These are phyloP conservation scores for Neonectria ditissima DNA, from an alignment of 2,329 filamentous ascomycete genomes.

Conservation along the genomic window DNA sequence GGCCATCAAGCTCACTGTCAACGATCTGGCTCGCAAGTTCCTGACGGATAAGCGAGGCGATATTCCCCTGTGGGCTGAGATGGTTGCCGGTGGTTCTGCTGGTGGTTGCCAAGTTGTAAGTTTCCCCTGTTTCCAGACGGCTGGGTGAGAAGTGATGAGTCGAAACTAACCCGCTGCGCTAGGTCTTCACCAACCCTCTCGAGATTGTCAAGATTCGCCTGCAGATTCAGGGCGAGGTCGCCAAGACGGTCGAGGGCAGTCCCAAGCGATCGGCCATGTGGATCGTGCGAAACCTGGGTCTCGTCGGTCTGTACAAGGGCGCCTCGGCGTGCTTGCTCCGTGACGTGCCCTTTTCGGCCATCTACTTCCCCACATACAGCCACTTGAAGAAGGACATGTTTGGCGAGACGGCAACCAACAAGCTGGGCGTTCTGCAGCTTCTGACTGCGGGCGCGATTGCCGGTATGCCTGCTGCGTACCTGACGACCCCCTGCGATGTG, in stretches of 20 bases:
- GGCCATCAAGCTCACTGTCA: conserved; percentile 98
- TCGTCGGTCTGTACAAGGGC: conserved; percentile 96
- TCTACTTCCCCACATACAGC: conserved; percentile 97
- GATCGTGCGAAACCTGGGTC: conserved; percentile 95
- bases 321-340: conserved; percentile 93
- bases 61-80: conserved; percentile 78
- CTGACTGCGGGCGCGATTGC: conserved; percentile 95
- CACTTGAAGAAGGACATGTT: conserved; percentile 96
- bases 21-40: conserved; percentile 85
- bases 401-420: conserved; percentile 87
- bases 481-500: conserved; percentile 97
- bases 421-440: conserved; percentile 89
- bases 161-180: conserved; percentile 17
- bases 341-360: conserved; percentile 97
- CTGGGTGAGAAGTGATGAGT: not conserved
- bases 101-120: conserved; percentile 96
- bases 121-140: conserved; percentile 42
- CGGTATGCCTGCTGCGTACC: conserved; percentile 90
- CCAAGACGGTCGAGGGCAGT: conserved; percentile 84
- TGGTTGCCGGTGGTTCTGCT: conserved; percentile 88
- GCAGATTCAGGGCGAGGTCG: conserved; percentile 95
- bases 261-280: conserved; percentile 95
- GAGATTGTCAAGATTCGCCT: conserved; percentile 99
- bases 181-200: conserved; percentile 97
- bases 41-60: conserved; percentile 81